Evolutionary conservation across 371 early-diverging fungal species (phyloP), one percentile per base, ranked within the genome.

Genomic region (Cokeromyces recurvatus): DNA sequence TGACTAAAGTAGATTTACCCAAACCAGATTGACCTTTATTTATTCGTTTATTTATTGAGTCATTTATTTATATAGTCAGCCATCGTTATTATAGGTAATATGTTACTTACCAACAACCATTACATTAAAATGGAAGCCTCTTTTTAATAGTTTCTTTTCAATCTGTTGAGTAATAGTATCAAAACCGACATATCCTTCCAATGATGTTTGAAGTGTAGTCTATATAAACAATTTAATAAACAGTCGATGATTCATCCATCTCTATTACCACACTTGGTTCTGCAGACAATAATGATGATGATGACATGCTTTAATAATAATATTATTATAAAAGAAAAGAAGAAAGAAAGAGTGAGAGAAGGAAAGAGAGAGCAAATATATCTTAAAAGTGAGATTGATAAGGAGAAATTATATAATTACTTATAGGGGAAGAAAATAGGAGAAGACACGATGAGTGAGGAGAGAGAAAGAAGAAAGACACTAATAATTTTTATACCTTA

Each of bases 1-100:
- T 98, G 62, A 99, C 86, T 47, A 99, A 80, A 24, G 99, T 99
- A 10, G 98, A 93, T 73, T 99, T 96, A 53, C 99, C 99, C 50
- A 99, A 78, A 19, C 99, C 99, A 47, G 94, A 89, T 84, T 97
- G 95, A 48, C 98, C 94, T 86, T n/a, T 15, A 19, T 12, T 8
- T 14, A 24, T 3, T 10, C 4, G 39, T 25, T 25, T 40, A 3
- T 27, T 27, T 27, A 5, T 11, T 4, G 10, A 23, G 21, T 11
- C 14, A 3, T n/a, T 20, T 2, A 3, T 11, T 12, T 22, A 2
- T 22, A 2, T 38, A 11, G 7, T 19, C 12, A 9, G 2, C n/a
- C n/a, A n/a, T n/a, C n/a, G n/a, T n/a, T n/a, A n/a, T n/a, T n/a
- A n/a, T n/a, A n/a, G n/a, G n/a, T n/a, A n/a, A n/a, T n/a, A n/a